Base-by-base conservation (phyloP, 257 asterid species). In the Solanum peruvianum region DNA sequence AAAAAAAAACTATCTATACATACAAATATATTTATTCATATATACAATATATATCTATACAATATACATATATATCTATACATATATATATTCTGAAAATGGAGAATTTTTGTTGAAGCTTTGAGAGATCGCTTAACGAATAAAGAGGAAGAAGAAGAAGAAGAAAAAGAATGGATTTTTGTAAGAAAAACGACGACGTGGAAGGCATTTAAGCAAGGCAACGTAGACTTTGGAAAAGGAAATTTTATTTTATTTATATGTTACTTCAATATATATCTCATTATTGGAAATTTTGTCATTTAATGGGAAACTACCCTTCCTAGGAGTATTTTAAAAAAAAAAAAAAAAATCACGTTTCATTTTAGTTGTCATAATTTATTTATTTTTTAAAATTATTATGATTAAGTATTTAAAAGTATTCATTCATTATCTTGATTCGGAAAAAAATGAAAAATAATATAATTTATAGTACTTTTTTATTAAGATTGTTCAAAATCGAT, bases 101-200 rank as follows among this genome's bases (percentile, higher is more conserved):
- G 84, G 84, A 78, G 11, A 78, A 18, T 78, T 78, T 37, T 80
- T 80, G 67, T 77, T 25, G 25, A 47, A 29, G 44, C 16, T 58
- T 16, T 27, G 44, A 80, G 42, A 14, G 42, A 78, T 44, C 41
- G 84, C 12, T 20, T 44, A 78, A 29, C 25, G 66, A 78, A 78
- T 45, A 14, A 45, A 78, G 27, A 80, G 85, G 44, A 45, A 42
- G 15, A 25, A 44, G 20, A 41, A 44, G 20, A 41, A 35, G 39
- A 37, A 37, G 39, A 37, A 37, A 25, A 66, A 56, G 1, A 56
- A 56, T 56, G 4, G 64, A 18, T 18, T 6, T 78, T 20, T 78
- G 66, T 58, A 8, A 58, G 66, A 45, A 78, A 78, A 80, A 80
- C 81, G 29, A 72, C 82, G 82, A 80, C 85, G 85, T 80, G 77